These are phyloP conservation scores for Peronospora destructor DNA, from an alignment of 352 stramenopile species.

Conservation along the genomic window DNA sequence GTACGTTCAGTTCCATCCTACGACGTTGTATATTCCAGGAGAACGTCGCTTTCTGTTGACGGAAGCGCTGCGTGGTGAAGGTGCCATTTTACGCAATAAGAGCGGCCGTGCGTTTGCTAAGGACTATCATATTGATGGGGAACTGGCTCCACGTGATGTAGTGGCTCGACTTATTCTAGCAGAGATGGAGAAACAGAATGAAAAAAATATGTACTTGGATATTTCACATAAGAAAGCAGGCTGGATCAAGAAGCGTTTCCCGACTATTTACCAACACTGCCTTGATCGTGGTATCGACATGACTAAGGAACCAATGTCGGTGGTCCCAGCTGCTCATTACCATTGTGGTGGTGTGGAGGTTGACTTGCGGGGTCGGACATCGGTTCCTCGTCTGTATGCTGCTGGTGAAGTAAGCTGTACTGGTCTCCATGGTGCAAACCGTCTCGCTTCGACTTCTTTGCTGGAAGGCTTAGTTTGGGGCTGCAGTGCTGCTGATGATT, in stretches of 20 bases:
- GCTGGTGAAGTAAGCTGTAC: constrained; percentile 92
- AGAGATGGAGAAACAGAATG: constrained; percentile 80
- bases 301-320: constrained; percentile 82
- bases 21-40: constrained; percentile 86
- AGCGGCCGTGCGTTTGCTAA: constrained; percentile 78
- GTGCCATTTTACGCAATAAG: constrained; percentile 84
- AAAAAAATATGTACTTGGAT: constrained; percentile 88
- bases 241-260: constrained; percentile 85
- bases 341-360: constrained; percentile 90
- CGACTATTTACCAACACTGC: constrained; percentile 81
- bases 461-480: constrained; percentile 93
- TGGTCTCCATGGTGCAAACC: constrained; percentile 91
- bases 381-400: constrained; percentile 80
- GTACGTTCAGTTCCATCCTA: constrained; percentile 96
- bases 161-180: constrained; percentile 89
- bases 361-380: constrained; percentile 82
- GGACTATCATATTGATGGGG: constrained; percentile 88
- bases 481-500: constrained; percentile 81
- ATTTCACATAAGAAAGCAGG: constrained; percentile 85
- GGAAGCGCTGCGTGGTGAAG: constrained; percentile 89
- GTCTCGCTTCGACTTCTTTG: constrained; percentile 89
- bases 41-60: constrained; percentile 90
- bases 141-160: constrained; percentile 92
- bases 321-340: constrained; percentile 91
- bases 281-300: constrained; percentile 85